These are phyloP conservation scores for Dothideomycetes sp. DNA, from an alignment of 2,329 filamentous ascomycete genomes.

Conservation along the genomic window DNA sequence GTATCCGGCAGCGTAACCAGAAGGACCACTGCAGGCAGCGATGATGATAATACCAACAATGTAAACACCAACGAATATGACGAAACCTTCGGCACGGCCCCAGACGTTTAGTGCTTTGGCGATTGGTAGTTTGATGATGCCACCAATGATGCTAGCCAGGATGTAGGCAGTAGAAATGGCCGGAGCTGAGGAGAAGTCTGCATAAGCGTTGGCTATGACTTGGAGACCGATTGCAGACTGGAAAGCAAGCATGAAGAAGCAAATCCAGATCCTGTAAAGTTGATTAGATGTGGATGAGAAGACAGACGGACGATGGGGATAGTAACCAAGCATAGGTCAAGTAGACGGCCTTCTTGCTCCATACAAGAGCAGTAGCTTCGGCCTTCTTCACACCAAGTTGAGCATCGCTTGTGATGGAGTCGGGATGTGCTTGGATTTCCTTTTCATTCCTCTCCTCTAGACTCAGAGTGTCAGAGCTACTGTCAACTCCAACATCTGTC, in stretches of 20 bases:
- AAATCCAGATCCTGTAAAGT: constrained; percentile 22
- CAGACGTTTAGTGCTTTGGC: constrained; percentile 13
- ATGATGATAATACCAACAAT: constrained; percentile 14
- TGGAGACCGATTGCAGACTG: constrained; percentile 19
- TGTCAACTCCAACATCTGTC: neutral
- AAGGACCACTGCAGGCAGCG: constrained; percentile 11
- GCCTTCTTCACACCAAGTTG: constrained; percentile 20
- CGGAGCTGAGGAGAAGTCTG: constrained; percentile 18
- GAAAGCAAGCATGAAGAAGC: constrained; percentile 26
- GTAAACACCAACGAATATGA: constrained; percentile 10
- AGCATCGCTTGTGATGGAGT: constrained; percentile 9
- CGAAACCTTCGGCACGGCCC: constrained; percentile 12
- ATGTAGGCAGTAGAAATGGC: constrained; percentile 10
- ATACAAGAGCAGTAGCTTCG: constrained; percentile 20
- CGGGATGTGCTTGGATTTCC: neutral
- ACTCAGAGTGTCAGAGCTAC: neutral
- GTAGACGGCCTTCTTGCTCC: constrained; percentile 17
- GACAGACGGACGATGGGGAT: too few species aligned
- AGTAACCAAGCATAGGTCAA: constrained; percentile 16
- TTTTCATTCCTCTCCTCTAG: neutral
- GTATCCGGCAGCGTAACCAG: constrained; percentile 13
- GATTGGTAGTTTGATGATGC: constrained; percentile 10
- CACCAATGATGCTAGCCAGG: constrained; percentile 13
- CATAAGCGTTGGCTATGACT: constrained; percentile 20
- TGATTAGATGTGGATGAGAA: neutral